Base-by-base conservation (phyloP, 2,329 filamentous ascomycete species). In the Cercospora sesami region DNA sequence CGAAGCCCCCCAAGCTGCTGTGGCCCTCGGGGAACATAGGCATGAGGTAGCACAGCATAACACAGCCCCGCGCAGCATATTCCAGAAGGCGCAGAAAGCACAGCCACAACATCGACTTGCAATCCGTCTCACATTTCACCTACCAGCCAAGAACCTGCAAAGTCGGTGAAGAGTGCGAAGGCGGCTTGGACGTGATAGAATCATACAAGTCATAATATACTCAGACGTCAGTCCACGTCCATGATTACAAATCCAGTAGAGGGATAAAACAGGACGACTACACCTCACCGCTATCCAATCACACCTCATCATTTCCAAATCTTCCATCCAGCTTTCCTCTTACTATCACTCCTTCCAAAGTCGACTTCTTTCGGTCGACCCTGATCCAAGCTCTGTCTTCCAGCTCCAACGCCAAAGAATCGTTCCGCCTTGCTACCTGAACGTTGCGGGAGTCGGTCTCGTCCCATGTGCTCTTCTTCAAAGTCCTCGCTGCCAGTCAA, bases 291-390 rank as follows among this genome's bases (percentile, higher is more conserved):
- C 53, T 58, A n/a, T 9, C 53, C 53, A 58, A 58, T 10, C 5
- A 6, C 23, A 30, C 53, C 28, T 30, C 26, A 16, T 30, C 16
- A 68, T 69, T 69, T 67, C 75, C 73, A 71, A 66, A 73, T 69
- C 73, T 74, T 76, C 75, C 71, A 75, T 33, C 69, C 64, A 53
- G 26, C 65, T 65, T 79, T 77, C 58, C 78, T 76, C 53, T 78
- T 82, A 77, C 79, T 69, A 66, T 72, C 66, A 60, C 73, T 66
- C 60, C 66, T 66, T n/a, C 65, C 59, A 60, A 60, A 14, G 14
- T 57, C 64, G 21, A 58, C 62, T 68, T 68, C 67, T 57, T 51
- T 45, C 31, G 61, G 45, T 55, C 73, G 16, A 67, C 71, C 65
- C 39, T 70, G 51, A 63, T 72, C 66, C 67, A 68, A 39, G 4